A percentile compares a stretch with the other conserved stretches of the same genome.
Conservation (phyloP, 1,284 basidiomycete genomes). For the Austroboletus niveus region DNA sequence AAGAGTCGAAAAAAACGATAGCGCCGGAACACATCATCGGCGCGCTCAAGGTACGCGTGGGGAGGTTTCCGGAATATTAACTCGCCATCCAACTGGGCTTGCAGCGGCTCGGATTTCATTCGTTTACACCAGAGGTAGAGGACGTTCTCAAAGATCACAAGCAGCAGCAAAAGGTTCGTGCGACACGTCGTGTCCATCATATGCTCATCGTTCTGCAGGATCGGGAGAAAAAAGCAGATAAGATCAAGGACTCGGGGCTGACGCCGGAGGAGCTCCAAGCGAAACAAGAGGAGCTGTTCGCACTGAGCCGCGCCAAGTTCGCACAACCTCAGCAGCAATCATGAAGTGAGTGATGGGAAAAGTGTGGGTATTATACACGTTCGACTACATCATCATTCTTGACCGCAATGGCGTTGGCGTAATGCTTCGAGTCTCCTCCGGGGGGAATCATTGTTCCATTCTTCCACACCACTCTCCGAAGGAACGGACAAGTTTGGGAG, state of each 20-base stretch:
- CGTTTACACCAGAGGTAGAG: conserved; percentile 85
- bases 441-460: conserved; percentile 74
- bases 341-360: conserved; percentile 7
- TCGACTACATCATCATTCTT: conserved; percentile 37
- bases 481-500: conserved; percentile 49
- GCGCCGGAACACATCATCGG: conserved; percentile 95
- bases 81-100: conserved; percentile 10
- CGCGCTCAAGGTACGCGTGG: conserved; percentile 79
- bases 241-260: conserved; percentile 87
- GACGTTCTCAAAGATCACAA: conserved; percentile 94
- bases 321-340: conserved; percentile 42
- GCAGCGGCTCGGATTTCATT: conserved; percentile 87
- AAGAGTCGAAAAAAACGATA: conserved; percentile 99
- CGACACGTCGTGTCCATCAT: conserved; percentile 10
- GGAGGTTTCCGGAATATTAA: neutral
- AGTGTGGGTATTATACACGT: conserved; percentile 24
- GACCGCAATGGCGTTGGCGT: conserved; percentile 32
- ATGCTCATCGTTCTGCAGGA: conserved; percentile 46
- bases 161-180: conserved; percentile 83
- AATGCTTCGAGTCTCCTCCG: conserved; percentile 53
- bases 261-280: conserved; percentile 87
- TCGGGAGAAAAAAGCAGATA: conserved; percentile 85
- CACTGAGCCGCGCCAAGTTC: conserved; percentile 78
- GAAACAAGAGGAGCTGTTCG: conserved; percentile 90
- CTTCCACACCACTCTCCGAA: conserved; percentile 33